Conservation (phyloP, 352 stramenopile genomes). For the Pythium scleroteichum region DNA sequence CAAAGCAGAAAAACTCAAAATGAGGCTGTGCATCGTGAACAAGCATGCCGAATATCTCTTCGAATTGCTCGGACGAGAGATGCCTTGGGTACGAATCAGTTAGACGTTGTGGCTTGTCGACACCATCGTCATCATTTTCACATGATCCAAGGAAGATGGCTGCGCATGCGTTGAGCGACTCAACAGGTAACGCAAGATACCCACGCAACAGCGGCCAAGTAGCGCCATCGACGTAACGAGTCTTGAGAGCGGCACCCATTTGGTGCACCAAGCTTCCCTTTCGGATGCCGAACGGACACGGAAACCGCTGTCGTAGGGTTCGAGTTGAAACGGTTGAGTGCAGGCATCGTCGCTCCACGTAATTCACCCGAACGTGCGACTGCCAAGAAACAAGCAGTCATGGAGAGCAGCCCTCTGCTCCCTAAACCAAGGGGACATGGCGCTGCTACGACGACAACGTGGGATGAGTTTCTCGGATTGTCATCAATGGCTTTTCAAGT, state of each 20-base stretch:
- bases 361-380: too few relatives aligned
- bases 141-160: constrained; percentile 45
- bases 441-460: constrained; percentile 25
- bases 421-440: too few relatives aligned
- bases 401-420: too few relatives aligned
- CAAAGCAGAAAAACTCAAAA: constrained; percentile 55
- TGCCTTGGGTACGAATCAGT: constrained; percentile 40
- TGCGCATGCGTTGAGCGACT: constrained; percentile 55
- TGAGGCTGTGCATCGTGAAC: constrained; percentile 62
- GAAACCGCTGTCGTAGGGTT: constrained; percentile 1
- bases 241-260: constrained; percentile 39
- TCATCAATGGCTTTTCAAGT: constrained; percentile 67
- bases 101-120: constrained; percentile 3
- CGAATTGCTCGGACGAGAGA: constrained; percentile 53
- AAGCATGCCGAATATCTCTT: constrained; percentile 78
- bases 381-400: too few relatives aligned
- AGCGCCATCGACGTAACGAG: constrained; percentile 21
- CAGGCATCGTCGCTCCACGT: too few relatives aligned
- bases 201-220: constrained; percentile 51
- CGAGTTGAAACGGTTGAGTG: too few relatives aligned
- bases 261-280: neutral
- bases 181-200: constrained; percentile 52
- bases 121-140: constrained; percentile 31
- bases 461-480: constrained; percentile 58
- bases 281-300: neutral